Evolutionary conservation across 148 eudicot species (phyloP), one percentile per base, ranked within the genome.

Genomic region (Cornus suecica): DNA sequence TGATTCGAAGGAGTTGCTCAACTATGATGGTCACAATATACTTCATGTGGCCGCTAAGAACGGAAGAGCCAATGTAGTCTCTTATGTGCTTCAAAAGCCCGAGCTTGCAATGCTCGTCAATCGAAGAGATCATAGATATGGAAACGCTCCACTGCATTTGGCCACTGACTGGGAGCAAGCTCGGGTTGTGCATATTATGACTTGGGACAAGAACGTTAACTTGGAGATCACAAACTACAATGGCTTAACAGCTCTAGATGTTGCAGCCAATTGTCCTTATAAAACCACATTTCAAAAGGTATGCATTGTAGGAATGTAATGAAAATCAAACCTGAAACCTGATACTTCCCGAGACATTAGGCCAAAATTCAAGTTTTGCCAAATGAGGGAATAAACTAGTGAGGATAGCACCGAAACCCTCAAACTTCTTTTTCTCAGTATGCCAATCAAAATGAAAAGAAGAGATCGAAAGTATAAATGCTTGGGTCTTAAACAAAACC

Each of bases 141-240:
- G 83, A 0, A 81, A 79, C 73, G 74, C 83, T 5, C 76, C 85
- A 3, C 52, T 81, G 65, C 85, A 79, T 74, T 23, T 76, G 75
- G 80, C 87, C 10, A 61, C 74, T 6, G 58, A 56, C 5, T 63
- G 69, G 9, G 71, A 74, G 58, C 74, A 75, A 32, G 69, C 79
- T 20, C 75, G 68, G 71, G 31, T 80, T 1, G 79, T 80, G 24
- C 63, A 28, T 27, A 42, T 26, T 63, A 37, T 83, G 23, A 71
- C 83, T 42, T 66, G 77, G 86, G 83, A 83, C 48, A 54, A 70
- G 25, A 77, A 79, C 32, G 80, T 80, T 24, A n/a, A 71, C 2
- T 61, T 80, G 18, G 30, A 28, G 8, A 2, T 41, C 8, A 62
- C 29, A 26, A 84, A 84, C n/a, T 56, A 65, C 25, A 68, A 65